phyloP scores from a whole-genome alignment of 108 stramenopile genomes.

The Cyclotella baltica region DNA sequence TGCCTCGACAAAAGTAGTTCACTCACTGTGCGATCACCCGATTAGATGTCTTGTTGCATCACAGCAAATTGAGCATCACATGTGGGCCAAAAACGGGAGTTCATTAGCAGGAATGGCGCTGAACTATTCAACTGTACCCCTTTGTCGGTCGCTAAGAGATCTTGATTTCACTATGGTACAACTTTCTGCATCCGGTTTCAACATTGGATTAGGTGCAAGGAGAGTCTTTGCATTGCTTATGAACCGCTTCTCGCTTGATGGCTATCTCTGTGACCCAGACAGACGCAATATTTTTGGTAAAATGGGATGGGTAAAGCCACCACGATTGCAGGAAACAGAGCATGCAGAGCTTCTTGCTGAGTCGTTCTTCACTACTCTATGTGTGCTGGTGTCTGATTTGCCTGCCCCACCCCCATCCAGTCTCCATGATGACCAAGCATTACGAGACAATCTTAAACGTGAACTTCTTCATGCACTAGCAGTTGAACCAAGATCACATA shows the following conservation, averaged over 20 bases:
- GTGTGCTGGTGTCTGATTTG: conserved; percentile 85
- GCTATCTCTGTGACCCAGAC: conserved; percentile 87
- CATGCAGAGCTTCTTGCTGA: conserved; percentile 84
- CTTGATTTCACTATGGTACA: conserved; percentile 87
- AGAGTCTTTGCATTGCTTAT: conserved; percentile 74
- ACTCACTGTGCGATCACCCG: conserved; percentile 88
- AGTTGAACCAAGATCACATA: conserved; percentile 88
- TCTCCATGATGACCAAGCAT: conserved; percentile 58
- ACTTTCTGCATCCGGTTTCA: conserved; percentile 85
- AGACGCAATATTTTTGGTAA: conserved; percentile 55
- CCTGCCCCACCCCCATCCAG: conserved; percentile 83
- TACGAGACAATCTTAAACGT: conserved; percentile 77
- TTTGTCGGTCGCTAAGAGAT: conserved; percentile 86
- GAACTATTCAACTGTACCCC: conserved; percentile 85
- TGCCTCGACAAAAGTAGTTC: conserved; percentile 88
- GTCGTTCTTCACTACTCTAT: conserved; percentile 85
- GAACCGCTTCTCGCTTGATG: conserved; percentile 86
- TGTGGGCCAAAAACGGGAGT: conserved; percentile 90
- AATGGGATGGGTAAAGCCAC: conserved; percentile 82
- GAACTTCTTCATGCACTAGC: conserved; percentile 93
- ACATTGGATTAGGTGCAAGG: conserved; percentile 83
- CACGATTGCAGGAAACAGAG: conserved; percentile 81
- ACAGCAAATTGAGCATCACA: conserved; percentile 86
- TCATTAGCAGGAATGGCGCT: conserved; percentile 85
- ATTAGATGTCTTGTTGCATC: conserved; percentile 86